These are phyloP conservation scores for Chloranthus sessilifolius DNA, from an alignment of 164 flowering plant genomes.

Conservation along the genomic window DNA sequence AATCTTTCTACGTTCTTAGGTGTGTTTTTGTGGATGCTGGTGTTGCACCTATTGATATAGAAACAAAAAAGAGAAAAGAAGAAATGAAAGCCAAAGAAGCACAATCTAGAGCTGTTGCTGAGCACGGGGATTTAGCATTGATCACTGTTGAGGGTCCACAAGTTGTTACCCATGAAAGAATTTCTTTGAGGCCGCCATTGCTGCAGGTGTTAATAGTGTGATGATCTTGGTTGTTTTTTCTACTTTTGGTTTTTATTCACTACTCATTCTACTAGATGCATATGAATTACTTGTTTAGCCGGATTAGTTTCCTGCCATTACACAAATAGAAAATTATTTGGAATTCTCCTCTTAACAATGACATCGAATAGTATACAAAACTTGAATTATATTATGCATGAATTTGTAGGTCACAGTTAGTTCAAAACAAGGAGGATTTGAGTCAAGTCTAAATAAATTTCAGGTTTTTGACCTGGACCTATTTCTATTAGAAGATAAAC, in stretches of 20 bases:
- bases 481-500: too few species aligned
- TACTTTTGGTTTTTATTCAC: not conserved
- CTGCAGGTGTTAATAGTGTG: conserved; percentile 53
- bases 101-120: conserved; percentile 77
- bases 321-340: too few species aligned
- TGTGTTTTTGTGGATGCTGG: conserved; percentile 99
- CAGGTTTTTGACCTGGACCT: too few species aligned
- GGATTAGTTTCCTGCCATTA: too few species aligned
- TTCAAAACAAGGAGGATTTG: too few species aligned
- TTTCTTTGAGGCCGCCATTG: conserved; percentile 86
- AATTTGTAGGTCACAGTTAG: too few species aligned
- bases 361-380: too few species aligned
- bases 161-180: conserved; percentile 57
- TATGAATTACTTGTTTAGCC: not conserved
- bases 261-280: not conserved
- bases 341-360: too few species aligned
- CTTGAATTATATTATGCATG: too few species aligned
- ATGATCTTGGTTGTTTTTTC: not conserved
- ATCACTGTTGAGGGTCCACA: conserved; percentile 81
- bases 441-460: too few species aligned
- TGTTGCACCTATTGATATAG: conserved; percentile 79
- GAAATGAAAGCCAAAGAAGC: conserved; percentile 74
- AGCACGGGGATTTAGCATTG: conserved; percentile 94
- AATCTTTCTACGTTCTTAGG: conserved; percentile 25
- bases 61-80: conserved; percentile 81